phyloP scores from a whole-genome alignment of 306 rosid genomes.

The Argentina anserina region DNA sequence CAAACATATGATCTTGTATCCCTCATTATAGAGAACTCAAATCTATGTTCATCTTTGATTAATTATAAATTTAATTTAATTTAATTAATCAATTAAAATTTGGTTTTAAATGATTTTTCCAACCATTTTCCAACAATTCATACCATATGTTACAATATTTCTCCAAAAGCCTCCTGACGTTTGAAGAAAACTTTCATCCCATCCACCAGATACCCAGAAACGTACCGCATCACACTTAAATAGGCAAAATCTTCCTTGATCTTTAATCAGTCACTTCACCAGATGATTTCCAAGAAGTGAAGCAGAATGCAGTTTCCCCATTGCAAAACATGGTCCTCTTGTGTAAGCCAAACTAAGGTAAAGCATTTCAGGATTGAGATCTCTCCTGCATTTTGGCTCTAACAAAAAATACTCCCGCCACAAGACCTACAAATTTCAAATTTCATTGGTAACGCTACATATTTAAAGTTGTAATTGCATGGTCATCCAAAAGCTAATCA shows the following conservation, averaged over 20 bases:
- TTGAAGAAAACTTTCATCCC: not conserved
- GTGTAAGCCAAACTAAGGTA: not conserved
- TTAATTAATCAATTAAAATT: no score
- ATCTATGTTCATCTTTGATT: no score
- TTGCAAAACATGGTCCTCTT: not conserved
- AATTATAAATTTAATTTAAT: no score
- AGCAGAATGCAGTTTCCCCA: constrained; percentile 12
- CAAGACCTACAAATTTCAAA: constrained; percentile 58
- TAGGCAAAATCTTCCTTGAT: constrained; percentile 8
- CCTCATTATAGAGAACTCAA: no score
- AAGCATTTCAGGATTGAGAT: constrained; percentile 40
- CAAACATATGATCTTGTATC: no score
- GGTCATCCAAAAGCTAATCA: constrained; percentile 1
- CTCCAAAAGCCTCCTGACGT: constrained; percentile 10
- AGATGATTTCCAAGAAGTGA: not conserved
- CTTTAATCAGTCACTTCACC: not conserved
- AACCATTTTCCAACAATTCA: no score
- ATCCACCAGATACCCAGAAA: no score
- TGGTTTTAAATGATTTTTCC: no score
- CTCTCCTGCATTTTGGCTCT: constrained; percentile 86
- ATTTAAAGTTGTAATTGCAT: constrained; percentile 6
- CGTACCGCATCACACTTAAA: constrained; percentile 2
- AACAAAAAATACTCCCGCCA: constrained; percentile 93
- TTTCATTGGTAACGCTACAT: constrained; percentile 18
- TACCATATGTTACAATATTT: constrained; percentile 6